Percentiles rank a stretch among this genome's conserved stretches.
Evolutionary conservation across 2,329 filamentous ascomycete species (phyloP).

Genomic region (Spiromastix sp.): DNA sequence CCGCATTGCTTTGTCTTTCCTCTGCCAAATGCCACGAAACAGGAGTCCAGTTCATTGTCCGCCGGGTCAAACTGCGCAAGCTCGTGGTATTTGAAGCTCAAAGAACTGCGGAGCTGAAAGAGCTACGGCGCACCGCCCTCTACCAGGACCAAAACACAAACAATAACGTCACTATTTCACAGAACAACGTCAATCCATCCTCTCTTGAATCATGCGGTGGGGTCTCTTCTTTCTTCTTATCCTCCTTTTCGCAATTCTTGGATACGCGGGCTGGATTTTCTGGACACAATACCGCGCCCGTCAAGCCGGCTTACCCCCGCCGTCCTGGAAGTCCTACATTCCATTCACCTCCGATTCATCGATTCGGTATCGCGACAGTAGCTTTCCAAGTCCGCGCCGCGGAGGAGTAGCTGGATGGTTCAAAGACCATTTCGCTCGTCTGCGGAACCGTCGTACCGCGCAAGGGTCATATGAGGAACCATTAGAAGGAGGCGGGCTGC

Average conservation of each 20-base stretch:
- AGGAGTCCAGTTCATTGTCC: too few relatives aligned
- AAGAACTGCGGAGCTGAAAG: too few relatives aligned
- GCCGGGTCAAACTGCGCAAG: too few relatives aligned
- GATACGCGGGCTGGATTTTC: constrained; percentile 54
- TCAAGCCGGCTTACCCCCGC: constrained; percentile 64
- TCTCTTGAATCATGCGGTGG: constrained; percentile 42
- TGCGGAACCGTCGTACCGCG: constrained; percentile 58
- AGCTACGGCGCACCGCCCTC: not conserved
- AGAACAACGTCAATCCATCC: too few relatives aligned
- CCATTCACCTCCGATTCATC: constrained; percentile 51
- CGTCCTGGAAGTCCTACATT: constrained; percentile 53
- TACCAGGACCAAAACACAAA: not conserved
- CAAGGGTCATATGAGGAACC: constrained; percentile 61
- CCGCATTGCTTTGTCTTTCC: too few relatives aligned
- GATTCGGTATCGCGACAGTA: constrained; percentile 29
- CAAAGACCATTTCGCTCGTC: constrained; percentile 51
- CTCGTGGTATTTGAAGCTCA: too few relatives aligned
- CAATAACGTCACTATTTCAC: not conserved
- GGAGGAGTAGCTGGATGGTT: constrained; percentile 64
- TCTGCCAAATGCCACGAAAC: too few relatives aligned
- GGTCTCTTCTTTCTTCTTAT: constrained; percentile 66
- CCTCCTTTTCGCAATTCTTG: constrained; percentile 49
- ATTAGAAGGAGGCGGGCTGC: constrained; percentile 26
- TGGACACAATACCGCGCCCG: constrained; percentile 64
- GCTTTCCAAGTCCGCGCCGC: constrained; percentile 41